Evolutionary conservation across 2,329 filamentous ascomycete species (phyloP), one percentile per base, ranked within the genome.

Genomic region (Alternaria angustiovoidea): DNA sequence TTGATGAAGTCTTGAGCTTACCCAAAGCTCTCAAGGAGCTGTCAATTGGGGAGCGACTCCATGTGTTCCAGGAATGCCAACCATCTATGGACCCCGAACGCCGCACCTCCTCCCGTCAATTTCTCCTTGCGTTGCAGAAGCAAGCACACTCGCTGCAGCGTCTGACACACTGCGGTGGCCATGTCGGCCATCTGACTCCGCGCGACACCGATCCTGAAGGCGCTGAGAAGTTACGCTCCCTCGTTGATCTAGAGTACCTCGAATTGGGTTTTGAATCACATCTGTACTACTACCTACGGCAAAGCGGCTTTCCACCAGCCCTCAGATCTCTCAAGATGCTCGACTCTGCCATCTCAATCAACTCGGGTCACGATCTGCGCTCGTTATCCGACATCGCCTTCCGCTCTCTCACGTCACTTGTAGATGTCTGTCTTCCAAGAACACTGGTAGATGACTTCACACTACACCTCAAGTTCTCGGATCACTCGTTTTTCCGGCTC

Each of bases 21-120:
- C 77, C 77, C 2, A 73, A 69, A 38, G 72, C 73, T 6, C 60
- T 79, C 2, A 70, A 74, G 51, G 64, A 71, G 32, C 65, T 79
- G 5, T 70, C 67, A 1, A 71, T 79, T 11, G 74, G 73, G 12
- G 76, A 79, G 57, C 67, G 77, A 26, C 38, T 75, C 4, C 66
- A 75, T 44, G 61, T 66, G 1, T 78, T 78, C 28, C 61, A 64
- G 16, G 67, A 63, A 26, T 73, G 73, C 24, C 38, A 54, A 3
- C 73, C 73, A 3, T 62, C 59, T 2, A 54, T 56, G 59, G 61
- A 66, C 34, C 51, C 49, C 1, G 44, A 51, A 16, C 56, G 64
- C 28, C 66, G 68, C 39, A 76, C 72, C 11, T 69, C 66, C 9
- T 66, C 69, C 12, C 54, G 57, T 8, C 52, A 57, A n/a, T 75